Conservation (phyloP, 108 stramenopile genomes). For the Nitzschia putrida region DNA sequence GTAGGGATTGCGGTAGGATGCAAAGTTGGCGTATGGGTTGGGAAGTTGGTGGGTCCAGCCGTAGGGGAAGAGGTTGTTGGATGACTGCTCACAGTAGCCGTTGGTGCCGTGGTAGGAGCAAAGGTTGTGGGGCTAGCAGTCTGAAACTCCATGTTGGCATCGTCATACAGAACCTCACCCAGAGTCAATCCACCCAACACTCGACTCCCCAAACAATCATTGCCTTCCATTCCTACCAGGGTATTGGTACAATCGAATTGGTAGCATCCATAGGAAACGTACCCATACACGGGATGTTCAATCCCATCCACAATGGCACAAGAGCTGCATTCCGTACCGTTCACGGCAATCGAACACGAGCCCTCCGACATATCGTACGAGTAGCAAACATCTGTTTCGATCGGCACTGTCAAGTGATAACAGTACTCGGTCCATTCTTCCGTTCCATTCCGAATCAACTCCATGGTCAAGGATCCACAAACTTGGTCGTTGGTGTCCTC, state of each 20-base stretch:
- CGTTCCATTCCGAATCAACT: not conserved
- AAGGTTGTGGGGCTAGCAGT: too few species aligned
- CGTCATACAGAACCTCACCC: too few species aligned
- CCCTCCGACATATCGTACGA: not conserved
- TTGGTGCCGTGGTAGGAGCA: too few species aligned
- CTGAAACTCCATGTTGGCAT: too few species aligned
- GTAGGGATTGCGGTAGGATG: conserved; percentile 4
- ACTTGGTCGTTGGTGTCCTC: not conserved
- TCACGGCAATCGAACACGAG: conserved; percentile 2
- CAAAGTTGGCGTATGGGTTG: not conserved
- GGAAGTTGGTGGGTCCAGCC: not conserved
- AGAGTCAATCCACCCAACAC: too few species aligned
- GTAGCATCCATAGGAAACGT: not conserved
- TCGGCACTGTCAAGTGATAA: not conserved
- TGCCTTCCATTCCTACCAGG: not conserved
- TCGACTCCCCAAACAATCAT: conserved; percentile 1
- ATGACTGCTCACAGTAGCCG: too few species aligned
- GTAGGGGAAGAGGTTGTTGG: not conserved
- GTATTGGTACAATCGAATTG: conserved; percentile 13
- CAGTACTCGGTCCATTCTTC: conserved; percentile 3
- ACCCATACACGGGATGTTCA: not conserved
- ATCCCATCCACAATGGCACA: conserved; percentile 5
- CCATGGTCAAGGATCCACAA: conserved; percentile 2
- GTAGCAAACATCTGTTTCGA: conserved; percentile 3
- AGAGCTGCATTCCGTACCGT: conserved; percentile 2